Evolutionary conservation across 2,329 filamentous ascomycete species (phyloP).

Genomic region (Colletotrichum graminicola): DNA sequence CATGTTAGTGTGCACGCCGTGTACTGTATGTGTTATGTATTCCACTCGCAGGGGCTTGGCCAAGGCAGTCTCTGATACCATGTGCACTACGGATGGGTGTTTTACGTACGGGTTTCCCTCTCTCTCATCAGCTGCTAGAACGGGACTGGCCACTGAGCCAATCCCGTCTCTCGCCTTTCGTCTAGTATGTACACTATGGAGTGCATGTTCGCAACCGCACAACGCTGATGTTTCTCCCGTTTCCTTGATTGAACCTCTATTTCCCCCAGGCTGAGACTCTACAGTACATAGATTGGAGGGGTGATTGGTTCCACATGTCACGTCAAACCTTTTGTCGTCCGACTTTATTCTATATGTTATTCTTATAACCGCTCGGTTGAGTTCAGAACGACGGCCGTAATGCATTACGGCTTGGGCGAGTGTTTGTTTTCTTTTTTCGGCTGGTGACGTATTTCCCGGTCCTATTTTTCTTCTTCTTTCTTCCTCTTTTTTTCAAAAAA

Average conservation of each 20-base stretch:
- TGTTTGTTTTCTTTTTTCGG: too few relatives aligned
- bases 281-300: too few relatives aligned
- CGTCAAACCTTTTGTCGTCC: neutral
- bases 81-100: neutral
- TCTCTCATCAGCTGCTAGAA: constrained; percentile 26
- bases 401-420: constrained; percentile 3
- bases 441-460: constrained; percentile 19
- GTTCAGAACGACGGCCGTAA: constrained; percentile 21
- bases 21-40: neutral
- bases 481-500: too few relatives aligned
- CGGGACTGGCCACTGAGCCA: constrained; percentile 18
- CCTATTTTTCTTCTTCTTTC: constrained; percentile 2
- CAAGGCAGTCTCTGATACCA: neutral
- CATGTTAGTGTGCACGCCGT: neutral
- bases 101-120: neutral
- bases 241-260: constrained; percentile 24
- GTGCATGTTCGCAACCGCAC: constrained; percentile 12
- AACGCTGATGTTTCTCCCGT: neutral
- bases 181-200: too few relatives aligned
- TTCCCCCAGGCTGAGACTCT: neutral
- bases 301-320: neutral
- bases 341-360: too few relatives aligned
- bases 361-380: neutral
- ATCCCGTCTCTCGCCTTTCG: neutral
- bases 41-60: neutral